Evolutionary conservation across 495 filamentous ascomycete genomes (phyloP).

Genomic region (Aspergillus funiculosus): DNA sequence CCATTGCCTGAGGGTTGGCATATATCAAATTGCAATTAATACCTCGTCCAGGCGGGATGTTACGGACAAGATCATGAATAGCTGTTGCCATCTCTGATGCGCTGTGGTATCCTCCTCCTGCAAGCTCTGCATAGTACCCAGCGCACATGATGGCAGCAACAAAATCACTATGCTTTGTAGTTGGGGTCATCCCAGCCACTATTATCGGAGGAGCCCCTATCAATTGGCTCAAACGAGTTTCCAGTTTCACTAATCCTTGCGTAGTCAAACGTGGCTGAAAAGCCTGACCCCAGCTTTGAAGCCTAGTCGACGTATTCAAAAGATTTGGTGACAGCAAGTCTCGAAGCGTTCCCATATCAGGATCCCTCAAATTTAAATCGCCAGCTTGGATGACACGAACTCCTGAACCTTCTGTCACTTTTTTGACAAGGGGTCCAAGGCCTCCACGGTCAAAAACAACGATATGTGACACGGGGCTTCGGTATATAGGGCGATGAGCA

Average conservation of each 20-base stretch:
- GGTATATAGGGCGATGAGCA: neutral
- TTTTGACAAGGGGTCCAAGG: conserved; percentile 13
- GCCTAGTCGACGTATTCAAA: conserved; percentile 10
- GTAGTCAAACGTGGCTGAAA: conserved; percentile 23
- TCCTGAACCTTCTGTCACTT: conserved; percentile 14
- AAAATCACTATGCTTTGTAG: conserved; percentile 35
- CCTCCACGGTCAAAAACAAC: conserved; percentile 21
- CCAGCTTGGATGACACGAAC: conserved; percentile 15
- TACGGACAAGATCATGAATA: conserved; percentile 23
- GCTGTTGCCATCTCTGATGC: conserved; percentile 24
- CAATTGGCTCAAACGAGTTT: conserved; percentile 33
- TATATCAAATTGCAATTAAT: conserved; percentile 40
- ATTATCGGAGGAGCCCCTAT: conserved; percentile 35
- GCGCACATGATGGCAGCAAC: conserved; percentile 34
- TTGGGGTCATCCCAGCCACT: conserved; percentile 44
- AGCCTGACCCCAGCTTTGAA: conserved; percentile 20
- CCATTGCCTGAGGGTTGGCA: conserved; percentile 30
- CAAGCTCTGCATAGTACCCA: conserved; percentile 38
- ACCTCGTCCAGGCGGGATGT: conserved; percentile 28
- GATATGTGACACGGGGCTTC: conserved; percentile 11
- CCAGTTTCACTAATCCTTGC: conserved; percentile 14
- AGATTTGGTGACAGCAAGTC: conserved; percentile 17
- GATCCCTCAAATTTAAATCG: conserved; percentile 17
- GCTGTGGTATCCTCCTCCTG: conserved; percentile 32
- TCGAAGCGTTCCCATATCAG: conserved; percentile 17